These are phyloP conservation scores for Pichiaceae sp. DNA, from an alignment of 1,139 yeast genomes.

Conservation along the genomic window DNA sequence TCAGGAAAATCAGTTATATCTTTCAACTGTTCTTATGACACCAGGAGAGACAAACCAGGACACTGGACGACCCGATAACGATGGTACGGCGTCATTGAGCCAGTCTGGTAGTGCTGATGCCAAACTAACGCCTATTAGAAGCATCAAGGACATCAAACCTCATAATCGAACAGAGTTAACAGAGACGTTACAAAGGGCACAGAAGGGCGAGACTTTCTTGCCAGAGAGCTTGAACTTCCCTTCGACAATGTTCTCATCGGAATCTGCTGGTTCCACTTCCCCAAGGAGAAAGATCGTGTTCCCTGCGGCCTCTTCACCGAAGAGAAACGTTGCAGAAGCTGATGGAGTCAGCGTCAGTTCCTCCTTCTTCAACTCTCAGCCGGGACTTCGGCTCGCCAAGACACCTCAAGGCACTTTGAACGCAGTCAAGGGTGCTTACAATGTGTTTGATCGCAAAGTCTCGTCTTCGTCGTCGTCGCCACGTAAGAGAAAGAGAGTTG, in stretches of 20 bases:
- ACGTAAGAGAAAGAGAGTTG: not conserved
- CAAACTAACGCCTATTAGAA: constrained; percentile 14
- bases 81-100: too few species aligned
- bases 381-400: constrained; percentile 28
- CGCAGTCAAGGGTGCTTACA: constrained; percentile 35
- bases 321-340: not conserved
- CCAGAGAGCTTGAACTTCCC: constrained; percentile 14
- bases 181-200: constrained; percentile 17
- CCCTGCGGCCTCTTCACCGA: constrained; percentile 3
- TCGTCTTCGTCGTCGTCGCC: not conserved
- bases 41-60: too few species aligned
- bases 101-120: too few species aligned
- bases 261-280: constrained; percentile 2
- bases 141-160: constrained; percentile 5
- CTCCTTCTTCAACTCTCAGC: constrained; percentile 24
- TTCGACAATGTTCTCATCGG: constrained; percentile 2
- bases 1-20: too few species aligned
- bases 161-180: constrained; percentile 12
- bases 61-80: too few species aligned
- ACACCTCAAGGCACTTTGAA: constrained; percentile 27
- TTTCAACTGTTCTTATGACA: too few species aligned
- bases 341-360: constrained; percentile 12
- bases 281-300: constrained; percentile 3
- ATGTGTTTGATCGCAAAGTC: constrained; percentile 35
- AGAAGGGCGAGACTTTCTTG: constrained; percentile 16